Evolutionary conservation across 2,329 filamentous ascomycete species (phyloP).

Genomic region (Cercospora brassicicola): DNA sequence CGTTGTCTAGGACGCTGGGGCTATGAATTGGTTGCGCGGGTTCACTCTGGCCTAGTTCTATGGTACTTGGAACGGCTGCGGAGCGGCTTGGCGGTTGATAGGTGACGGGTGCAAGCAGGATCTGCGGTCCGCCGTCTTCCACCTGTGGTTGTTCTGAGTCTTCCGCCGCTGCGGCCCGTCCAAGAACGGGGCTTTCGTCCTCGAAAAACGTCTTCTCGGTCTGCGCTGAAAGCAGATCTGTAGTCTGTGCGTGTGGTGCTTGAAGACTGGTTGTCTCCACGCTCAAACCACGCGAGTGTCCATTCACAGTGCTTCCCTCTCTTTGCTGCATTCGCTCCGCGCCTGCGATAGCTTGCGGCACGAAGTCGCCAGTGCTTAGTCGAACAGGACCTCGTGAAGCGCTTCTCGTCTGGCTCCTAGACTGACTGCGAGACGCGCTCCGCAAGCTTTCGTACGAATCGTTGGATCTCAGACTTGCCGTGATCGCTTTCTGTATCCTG

Average conservation of each 20-base stretch:
- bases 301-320: neutral
- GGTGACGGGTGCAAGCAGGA: constrained; percentile 31
- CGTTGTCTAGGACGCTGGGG: constrained; percentile 36
- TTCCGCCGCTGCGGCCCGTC: constrained; percentile 44
- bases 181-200: constrained; percentile 65
- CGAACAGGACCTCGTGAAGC: constrained; percentile 15
- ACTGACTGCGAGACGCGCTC: constrained; percentile 28
- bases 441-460: constrained; percentile 46
- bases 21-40: constrained; percentile 26
- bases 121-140: constrained; percentile 16
- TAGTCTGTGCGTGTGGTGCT: constrained; percentile 13
- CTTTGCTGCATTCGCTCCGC: constrained; percentile 9
- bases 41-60: constrained; percentile 19
- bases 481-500: constrained; percentile 81
- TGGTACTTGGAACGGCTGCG: constrained; percentile 14
- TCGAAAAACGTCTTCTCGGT: constrained; percentile 48
- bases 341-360: constrained; percentile 48
- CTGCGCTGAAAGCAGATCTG: constrained; percentile 36
- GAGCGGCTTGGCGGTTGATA: constrained; percentile 27
- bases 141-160: constrained; percentile 12
- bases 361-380: constrained; percentile 31
- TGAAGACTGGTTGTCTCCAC: constrained; percentile 30
- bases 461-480: constrained; percentile 73
- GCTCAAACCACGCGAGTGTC: constrained; percentile 24
- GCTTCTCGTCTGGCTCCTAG: constrained; percentile 21